phyloP scores from a whole-genome alignment of 2,329 filamentous ascomycete genomes.

The Ambrosiella xylebori region DNA sequence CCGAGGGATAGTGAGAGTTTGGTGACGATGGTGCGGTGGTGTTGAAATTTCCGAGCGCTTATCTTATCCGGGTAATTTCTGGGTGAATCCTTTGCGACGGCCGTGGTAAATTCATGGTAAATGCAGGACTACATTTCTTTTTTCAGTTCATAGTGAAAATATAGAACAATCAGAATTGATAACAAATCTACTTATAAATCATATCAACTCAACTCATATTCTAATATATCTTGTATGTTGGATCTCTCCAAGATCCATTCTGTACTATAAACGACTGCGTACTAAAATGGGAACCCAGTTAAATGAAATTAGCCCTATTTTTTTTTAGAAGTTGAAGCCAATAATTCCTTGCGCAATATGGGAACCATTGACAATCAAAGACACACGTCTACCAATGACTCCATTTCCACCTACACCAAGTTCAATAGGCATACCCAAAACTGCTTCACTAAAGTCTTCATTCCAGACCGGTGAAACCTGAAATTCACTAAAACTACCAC shows the following conservation, averaged over 20 bases:
- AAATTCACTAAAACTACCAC: slow-evolving; percentile 19
- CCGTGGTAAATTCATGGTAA: background rate
- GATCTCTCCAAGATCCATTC: background rate
- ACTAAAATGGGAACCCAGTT: background rate
- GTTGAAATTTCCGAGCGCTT: slow-evolving; percentile 5
- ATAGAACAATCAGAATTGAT: no score
- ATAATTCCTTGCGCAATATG: slow-evolving; percentile 32
- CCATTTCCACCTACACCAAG: slow-evolving; percentile 28
- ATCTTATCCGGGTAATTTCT: slow-evolving; percentile 4
- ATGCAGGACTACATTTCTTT: no score
- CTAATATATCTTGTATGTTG: background rate
- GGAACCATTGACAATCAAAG: slow-evolving; percentile 19
- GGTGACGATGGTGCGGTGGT: background rate
- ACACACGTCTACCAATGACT: slow-evolving; percentile 32
- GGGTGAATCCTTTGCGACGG: slow-evolving; percentile 7
- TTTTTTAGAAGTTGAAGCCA: slow-evolving; percentile 24
- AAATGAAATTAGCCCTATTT: background rate
- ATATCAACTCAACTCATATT: no score
- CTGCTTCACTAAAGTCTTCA: slow-evolving; percentile 1
- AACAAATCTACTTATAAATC: no score
- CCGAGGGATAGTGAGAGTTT: background rate
- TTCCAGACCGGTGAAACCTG: background rate
- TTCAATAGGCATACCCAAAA: slow-evolving; percentile 24
- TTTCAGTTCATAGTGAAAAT: no score
- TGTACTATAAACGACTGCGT: background rate